Evolutionary conservation across 1,139 yeast genomes (phyloP).

Genomic region (Tardiomyces depauwii): DNA sequence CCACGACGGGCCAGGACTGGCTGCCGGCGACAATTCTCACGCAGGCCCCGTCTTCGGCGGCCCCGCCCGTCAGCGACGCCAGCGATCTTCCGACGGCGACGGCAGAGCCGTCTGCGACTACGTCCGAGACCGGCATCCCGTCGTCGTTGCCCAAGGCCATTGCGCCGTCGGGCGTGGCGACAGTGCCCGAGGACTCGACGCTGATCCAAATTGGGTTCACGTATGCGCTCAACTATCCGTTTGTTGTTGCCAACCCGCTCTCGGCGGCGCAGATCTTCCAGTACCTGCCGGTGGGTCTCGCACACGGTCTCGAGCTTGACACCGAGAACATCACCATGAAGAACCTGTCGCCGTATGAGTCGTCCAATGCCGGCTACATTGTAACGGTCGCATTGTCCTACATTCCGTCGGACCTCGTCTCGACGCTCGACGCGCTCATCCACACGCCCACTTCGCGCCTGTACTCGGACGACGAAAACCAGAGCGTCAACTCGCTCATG

Average conservation of each 20-base stretch:
- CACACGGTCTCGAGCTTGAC: slow-evolving; percentile 24
- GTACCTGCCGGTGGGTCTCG: slow-evolving; percentile 30
- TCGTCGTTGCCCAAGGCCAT: slow-evolving; percentile 27
- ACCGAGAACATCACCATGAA: slow-evolving; percentile 20
- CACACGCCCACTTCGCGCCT: slow-evolving; percentile 23
- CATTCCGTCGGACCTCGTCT: slow-evolving; percentile 23
- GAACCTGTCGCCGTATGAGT: slow-evolving; percentile 27
- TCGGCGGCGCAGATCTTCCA: slow-evolving; percentile 34
- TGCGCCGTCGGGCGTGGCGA: slow-evolving; percentile 26
- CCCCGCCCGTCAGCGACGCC: slow-evolving; percentile 5
- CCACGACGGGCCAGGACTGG: slow-evolving; percentile 2
- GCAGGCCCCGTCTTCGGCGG: slow-evolving; percentile 3
- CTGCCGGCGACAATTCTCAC: slow-evolving; percentile 2
- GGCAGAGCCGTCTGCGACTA: slow-evolving; percentile 6
- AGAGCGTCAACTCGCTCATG: slow-evolving; percentile 25
- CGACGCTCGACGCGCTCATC: slow-evolving; percentile 19
- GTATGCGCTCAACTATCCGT: slow-evolving; percentile 30
- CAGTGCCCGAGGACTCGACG: slow-evolving; percentile 20
- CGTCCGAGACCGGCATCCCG: slow-evolving; percentile 14
- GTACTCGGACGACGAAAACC: slow-evolving; percentile 22
- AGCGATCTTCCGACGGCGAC: slow-evolving; percentile 4
- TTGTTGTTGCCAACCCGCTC: slow-evolving; percentile 29
- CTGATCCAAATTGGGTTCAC: slow-evolving; percentile 31
- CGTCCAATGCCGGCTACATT: slow-evolving; percentile 21
- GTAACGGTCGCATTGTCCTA: slow-evolving; percentile 29